phyloP scores from a whole-genome alignment of 345 rosid species.

The Geranium brycei region DNA sequence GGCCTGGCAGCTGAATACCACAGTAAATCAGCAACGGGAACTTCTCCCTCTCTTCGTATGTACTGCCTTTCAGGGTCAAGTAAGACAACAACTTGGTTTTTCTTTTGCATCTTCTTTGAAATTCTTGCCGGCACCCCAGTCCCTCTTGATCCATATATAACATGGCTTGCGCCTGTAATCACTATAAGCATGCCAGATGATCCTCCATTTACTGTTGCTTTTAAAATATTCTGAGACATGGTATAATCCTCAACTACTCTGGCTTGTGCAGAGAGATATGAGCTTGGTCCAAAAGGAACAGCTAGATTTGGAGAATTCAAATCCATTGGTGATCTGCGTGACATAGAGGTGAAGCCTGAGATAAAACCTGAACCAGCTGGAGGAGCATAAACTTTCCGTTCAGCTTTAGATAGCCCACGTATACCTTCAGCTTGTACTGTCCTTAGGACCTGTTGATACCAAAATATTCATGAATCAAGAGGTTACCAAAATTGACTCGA shows the following conservation, averaged over 20 bases:
- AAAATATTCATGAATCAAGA: constrained; percentile 3
- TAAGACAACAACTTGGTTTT: constrained; percentile 64
- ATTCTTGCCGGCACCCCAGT: constrained; percentile 84
- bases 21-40: constrained; percentile 76
- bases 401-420: constrained; percentile 64
- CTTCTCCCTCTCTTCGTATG: constrained; percentile 76
- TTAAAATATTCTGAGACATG: constrained; percentile 61
- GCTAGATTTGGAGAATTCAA: constrained; percentile 35
- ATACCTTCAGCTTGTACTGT: constrained; percentile 91
- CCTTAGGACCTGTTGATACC: constrained; percentile 44
- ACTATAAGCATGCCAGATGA: constrained; percentile 57
- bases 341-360: constrained; percentile 67
- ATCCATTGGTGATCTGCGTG: constrained; percentile 44
- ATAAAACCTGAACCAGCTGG: constrained; percentile 86
- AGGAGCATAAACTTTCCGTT: constrained; percentile 59
- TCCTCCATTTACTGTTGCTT: constrained; percentile 50
- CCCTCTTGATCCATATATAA: constrained; percentile 66
- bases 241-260: constrained; percentile 76
- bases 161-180: constrained; percentile 73
- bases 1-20: constrained; percentile 96
- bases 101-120: constrained; percentile 70
- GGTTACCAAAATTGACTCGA: not conserved
- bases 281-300: constrained; percentile 74
- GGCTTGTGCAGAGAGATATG: constrained; percentile 74
- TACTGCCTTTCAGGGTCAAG: constrained; percentile 87